Evolutionary conservation across 2,329 filamentous ascomycete species (phyloP), one percentile per base, ranked within the genome.

Genomic region (Fusarium robinianum): DNA sequence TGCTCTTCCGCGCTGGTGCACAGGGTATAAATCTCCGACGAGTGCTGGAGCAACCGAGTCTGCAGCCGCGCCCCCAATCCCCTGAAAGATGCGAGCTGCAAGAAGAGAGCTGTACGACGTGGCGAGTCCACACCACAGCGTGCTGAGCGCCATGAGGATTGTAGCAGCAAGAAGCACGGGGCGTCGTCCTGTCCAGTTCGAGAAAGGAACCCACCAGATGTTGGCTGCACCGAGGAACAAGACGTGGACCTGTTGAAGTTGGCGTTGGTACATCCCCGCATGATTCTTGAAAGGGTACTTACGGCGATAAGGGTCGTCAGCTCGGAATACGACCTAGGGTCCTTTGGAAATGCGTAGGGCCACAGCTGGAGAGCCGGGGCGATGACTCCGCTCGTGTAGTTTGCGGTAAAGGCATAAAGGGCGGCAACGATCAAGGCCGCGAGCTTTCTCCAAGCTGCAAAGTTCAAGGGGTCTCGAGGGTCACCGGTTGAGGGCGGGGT

Each of bases 401-500:
- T 71, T 25, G 57, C 56, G 2, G 55, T 43, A 9, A 72, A 71
- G 2, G 63, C 64, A 42, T 66, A 72, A 3, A 66, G 19, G 0
- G 65, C 61, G 3, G 57, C 59, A 2, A 58, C 49, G 5, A 54
- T 3, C 9, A 71, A 46, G 1, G 64, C 55, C 2, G 53, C 45
- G 1, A 59, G 11, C 41, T 70, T 71, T 4, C 62, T 56, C 66
- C 66, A 69, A 1, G 32, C 23, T 0, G 60, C 32, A 52, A 63
- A 69, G 41, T 69, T 70, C 10, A 71, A 50, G 2, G 68, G 68
- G 35, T 71, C 68, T 5, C 57, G 57, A 5, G 68, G 67, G 27
- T 70, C 65, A 0, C 56, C 26, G 1, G 60, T 52, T 1, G 4
- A 3, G 0, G 12, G 8, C 0, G 15, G 30, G 6, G n/a, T 22